Conservation (phyloP, 2,329 filamentous ascomycete species). For the Fusarium denticulatum region DNA sequence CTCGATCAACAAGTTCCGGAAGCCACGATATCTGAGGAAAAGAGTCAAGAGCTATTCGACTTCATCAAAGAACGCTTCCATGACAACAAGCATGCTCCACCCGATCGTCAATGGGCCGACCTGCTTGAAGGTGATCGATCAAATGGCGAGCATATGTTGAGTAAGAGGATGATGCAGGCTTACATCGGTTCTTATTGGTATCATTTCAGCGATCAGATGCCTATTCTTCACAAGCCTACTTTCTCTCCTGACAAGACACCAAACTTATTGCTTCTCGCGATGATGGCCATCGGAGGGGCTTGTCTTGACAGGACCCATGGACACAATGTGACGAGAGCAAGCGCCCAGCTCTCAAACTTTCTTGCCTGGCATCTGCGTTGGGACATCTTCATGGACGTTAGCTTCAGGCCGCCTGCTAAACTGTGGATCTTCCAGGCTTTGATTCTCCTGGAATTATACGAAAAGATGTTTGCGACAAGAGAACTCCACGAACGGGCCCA, state of each 20-base stretch:
- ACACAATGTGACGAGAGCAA: slow-evolving; percentile 75
- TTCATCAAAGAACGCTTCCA: slow-evolving; percentile 85
- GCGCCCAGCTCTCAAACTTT: slow-evolving; percentile 88
- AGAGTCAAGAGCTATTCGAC: slow-evolving; percentile 83
- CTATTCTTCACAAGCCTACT: slow-evolving; percentile 93
- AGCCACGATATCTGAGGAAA: slow-evolving; percentile 84
- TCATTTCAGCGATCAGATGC: slow-evolving; percentile 92
- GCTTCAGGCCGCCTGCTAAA: slow-evolving; percentile 91
- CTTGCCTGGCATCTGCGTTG: slow-evolving; percentile 93
- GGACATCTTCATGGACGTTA: slow-evolving; percentile 92
- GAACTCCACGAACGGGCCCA: slow-evolving; percentile 93
- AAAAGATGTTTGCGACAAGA: slow-evolving; percentile 97
- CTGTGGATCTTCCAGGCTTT: slow-evolving; percentile 96
- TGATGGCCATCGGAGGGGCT: slow-evolving; percentile 92
- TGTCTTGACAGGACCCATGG: slow-evolving; percentile 87
- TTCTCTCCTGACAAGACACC: slow-evolving; percentile 90
- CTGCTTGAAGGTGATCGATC: slow-evolving; percentile 83
- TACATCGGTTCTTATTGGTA: slow-evolving; percentile 96
- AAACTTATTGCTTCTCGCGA: slow-evolving; percentile 83
- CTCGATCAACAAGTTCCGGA: slow-evolving; percentile 84
- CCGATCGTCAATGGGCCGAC: slow-evolving; percentile 78
- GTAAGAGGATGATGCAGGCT: slow-evolving; percentile 93
- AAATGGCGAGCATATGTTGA: slow-evolving; percentile 73
- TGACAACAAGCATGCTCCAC: slow-evolving; percentile 78
- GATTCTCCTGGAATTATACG: slow-evolving; percentile 88